Base-by-base conservation (phyloP, 1,284 basidiomycete species). In the Mixia osmundae region DNA sequence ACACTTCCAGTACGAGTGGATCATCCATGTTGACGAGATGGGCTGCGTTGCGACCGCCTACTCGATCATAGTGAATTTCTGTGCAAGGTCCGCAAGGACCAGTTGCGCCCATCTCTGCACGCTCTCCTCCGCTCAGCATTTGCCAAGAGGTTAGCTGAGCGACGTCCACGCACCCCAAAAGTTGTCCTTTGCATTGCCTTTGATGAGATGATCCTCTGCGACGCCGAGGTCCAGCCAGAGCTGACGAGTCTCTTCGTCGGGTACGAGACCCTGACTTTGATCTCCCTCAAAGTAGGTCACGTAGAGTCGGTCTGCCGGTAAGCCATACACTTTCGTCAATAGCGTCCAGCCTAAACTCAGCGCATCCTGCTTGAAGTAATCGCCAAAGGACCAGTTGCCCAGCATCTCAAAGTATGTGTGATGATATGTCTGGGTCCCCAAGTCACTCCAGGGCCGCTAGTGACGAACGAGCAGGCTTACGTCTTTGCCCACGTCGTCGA, bases 331-430 rank as follows among this genome's bases (percentile, higher is more conserved):
- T 35, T 71, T 61, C 4, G 87, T 95, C 42, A 97, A 62, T 25
- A 97, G 68, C 49, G 89, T 76, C 87, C 87, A 97, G 4, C 89
- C 87, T 60, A 78, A 85, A 26, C 59, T 58, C 44, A 91, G 75
- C 9, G 89, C 87, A 48, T 95, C 89, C 67, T 76, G 72, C 82
- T 97, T 97, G 70, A 97, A 97, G 62, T 97, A 97, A 58, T 97
- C 82, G 4, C 89, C 89, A 50, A 97, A 97, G 8, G 85, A 94
- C 89, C 89, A 97, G 59, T 97, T 97, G 30, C 89, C 89, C 44
- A 97, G 62, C 89, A 97, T 97, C 61, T 97, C 89, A 54, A 97
- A 97, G 63, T 38, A 97, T 3, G 91, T 97, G 58, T 94, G 65
- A 52, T 67, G 61, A 47, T 62, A 62, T 19, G 58, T 58, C 46